Conservation (phyloP, 768 basidiomycete species). For the Trametes cingulata region DNA sequence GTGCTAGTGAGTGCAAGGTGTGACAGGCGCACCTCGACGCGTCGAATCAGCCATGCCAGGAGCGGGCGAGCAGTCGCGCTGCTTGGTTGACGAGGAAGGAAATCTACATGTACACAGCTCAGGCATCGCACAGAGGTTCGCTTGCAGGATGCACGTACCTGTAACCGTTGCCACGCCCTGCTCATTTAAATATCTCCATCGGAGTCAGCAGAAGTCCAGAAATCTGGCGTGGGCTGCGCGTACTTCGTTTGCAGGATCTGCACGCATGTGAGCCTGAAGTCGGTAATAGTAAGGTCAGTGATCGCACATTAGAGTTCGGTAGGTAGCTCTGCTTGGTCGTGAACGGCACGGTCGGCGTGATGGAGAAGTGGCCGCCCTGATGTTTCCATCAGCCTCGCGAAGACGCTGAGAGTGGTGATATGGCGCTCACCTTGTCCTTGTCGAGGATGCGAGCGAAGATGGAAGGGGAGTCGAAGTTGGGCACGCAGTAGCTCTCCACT, state of each 20-base stretch:
- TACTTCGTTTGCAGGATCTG: slow-evolving; percentile 85
- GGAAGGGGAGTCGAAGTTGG: slow-evolving; percentile 92
- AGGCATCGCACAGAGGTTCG: not conserved
- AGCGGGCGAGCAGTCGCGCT: slow-evolving; percentile 55
- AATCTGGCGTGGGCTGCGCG: not conserved
- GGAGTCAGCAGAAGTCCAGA: not conserved
- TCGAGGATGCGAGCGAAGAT: slow-evolving; percentile 89
- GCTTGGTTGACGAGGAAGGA: slow-evolving; percentile 64
- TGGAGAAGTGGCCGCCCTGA: slow-evolving; percentile 88
- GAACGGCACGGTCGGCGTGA: slow-evolving; percentile 70
- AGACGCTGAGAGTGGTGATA: not conserved
- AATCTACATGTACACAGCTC: slow-evolving; percentile 50
- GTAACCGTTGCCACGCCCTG: slow-evolving; percentile 85
- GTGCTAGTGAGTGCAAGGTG: not conserved
- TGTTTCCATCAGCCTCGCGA: not conserved
- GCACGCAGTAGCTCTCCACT: slow-evolving; percentile 94
- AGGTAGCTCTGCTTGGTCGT: slow-evolving; percentile 82
- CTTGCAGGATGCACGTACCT: slow-evolving; percentile 40
- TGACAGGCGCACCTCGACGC: slow-evolving; percentile 59
- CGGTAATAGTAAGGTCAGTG: not conserved
- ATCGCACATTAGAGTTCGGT: slow-evolving; percentile 73
- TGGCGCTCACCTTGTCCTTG: slow-evolving; percentile 60
- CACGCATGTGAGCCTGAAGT: slow-evolving; percentile 22
- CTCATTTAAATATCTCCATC: slow-evolving; percentile 74
- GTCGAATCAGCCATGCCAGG: slow-evolving; percentile 82